A percentile compares a stretch with the other conserved stretches of the same genome.
Conservation (phyloP, 768 basidiomycete genomes). For the Boletus sensibilis region DNA sequence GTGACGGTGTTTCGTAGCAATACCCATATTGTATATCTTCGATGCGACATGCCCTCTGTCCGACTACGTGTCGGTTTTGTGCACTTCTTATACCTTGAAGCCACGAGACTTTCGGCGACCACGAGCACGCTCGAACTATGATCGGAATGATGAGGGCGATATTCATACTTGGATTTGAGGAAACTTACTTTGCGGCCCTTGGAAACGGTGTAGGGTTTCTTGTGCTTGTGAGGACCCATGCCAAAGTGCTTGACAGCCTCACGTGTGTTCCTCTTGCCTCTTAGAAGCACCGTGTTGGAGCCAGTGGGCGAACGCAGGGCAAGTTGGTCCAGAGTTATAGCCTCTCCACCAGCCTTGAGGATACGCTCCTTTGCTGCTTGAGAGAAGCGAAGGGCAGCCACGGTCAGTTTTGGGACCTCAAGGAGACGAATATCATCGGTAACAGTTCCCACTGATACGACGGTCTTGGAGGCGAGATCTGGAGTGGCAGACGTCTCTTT, state of each 20-base stretch:
- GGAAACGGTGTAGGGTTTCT: constrained; percentile 93
- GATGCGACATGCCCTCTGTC: constrained; percentile 23
- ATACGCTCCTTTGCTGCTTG: constrained; percentile 92
- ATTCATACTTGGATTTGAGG: background rate
- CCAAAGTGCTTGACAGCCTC: constrained; percentile 99
- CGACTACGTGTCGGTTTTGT: constrained; percentile 36
- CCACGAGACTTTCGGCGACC: constrained; percentile 98
- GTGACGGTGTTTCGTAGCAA: constrained; percentile 23
- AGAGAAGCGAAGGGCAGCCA: constrained; percentile 96
- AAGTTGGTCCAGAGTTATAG: constrained; percentile 93
- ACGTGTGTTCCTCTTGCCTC: constrained; percentile 89
- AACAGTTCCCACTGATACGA: constrained; percentile 89
- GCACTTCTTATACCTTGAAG: constrained; percentile 80
- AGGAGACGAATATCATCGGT: constrained; percentile 92
- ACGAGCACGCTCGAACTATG: constrained; percentile 92
- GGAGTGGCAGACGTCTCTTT: constrained; percentile 71
- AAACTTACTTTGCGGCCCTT: constrained; percentile 87
- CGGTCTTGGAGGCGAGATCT: constrained; percentile 74
- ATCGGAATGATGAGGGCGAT: constrained; percentile 1
- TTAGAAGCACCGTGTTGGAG: constrained; percentile 88
- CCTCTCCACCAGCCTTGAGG: constrained; percentile 92
- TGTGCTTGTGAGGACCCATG: constrained; percentile 98
- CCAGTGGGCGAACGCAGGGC: constrained; percentile 94
- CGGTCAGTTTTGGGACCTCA: constrained; percentile 83
- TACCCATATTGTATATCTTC: constrained; percentile 36